These are phyloP conservation scores for Didymella keratinophila DNA, from an alignment of 2,329 filamentous ascomycete genomes.

Conservation along the genomic window DNA sequence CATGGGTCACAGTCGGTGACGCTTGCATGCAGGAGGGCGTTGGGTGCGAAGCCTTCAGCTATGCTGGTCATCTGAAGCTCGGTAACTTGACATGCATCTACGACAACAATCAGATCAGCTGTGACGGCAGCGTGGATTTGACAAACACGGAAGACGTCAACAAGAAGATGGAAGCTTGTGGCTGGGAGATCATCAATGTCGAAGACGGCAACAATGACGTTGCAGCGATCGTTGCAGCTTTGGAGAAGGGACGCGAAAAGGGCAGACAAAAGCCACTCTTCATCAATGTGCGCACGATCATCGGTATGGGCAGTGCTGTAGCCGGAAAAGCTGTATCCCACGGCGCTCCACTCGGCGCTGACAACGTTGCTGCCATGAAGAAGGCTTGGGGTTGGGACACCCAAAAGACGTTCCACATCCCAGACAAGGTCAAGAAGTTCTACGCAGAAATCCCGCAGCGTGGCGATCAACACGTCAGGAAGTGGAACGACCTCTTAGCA, in stretches of 20 bases:
- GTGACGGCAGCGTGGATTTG: constrained; percentile 63
- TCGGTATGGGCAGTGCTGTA: constrained; percentile 58
- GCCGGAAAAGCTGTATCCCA: constrained; percentile 62
- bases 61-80: constrained; percentile 63
- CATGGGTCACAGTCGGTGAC: constrained; percentile 65
- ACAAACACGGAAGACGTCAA: constrained; percentile 65
- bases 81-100: constrained; percentile 65
- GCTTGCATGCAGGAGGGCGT: constrained; percentile 67
- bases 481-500: constrained; percentile 59
- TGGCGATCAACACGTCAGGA: constrained; percentile 57
- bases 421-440: constrained; percentile 58
- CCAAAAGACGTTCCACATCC: constrained; percentile 55
- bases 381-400: constrained; percentile 57
- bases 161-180: constrained; percentile 63
- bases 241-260: constrained; percentile 55
- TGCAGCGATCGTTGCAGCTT: constrained; percentile 55
- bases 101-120: constrained; percentile 67
- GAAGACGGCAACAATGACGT: constrained; percentile 62
- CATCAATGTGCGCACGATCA: constrained; percentile 63
- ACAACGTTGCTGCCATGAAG: constrained; percentile 63
- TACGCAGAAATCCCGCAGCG: constrained; percentile 58
- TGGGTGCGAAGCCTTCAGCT: constrained; percentile 62
- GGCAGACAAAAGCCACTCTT: constrained; percentile 60
- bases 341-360: constrained; percentile 63
- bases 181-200: constrained; percentile 64